Base-by-base conservation (phyloP, 2,329 filamentous ascomycete genomes). In the Talaromyces marneffei region DNA sequence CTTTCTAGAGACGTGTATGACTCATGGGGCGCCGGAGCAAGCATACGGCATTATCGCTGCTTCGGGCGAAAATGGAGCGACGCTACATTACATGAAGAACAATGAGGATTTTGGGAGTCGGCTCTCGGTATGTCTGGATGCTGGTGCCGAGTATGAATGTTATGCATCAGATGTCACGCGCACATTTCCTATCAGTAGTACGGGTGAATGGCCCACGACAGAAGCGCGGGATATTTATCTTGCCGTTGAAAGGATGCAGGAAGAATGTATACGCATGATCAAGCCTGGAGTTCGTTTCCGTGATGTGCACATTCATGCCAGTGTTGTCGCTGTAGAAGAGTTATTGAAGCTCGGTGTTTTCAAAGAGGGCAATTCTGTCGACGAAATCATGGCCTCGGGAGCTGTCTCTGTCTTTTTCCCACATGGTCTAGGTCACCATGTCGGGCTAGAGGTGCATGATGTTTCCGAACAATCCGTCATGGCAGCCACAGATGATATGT, bases 1-100 rank as follows among this genome's bases (percentile, higher is more conserved):
- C 0, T 96, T 97, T 72, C 75, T 95, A 10, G 86, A 90, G 71
- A 82, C 83, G 31, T 95, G 90, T 72, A 84, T 94, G 63, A 83
- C 87, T 57, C 82, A 87, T 63, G 90, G 89, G 25, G 88, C 89
- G 57, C 88, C 87, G 71, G 86, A 94, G 68, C 91, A 95, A 79
- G 88, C 93, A 0, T 97, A 97, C 75, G 85, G 89, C 66, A 87
- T 88, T 63, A 97, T 97, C 69, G 86, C 94, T 18, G 93, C 91
- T 0, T 85, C 85, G 35, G 93, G 93, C 10, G 83, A 86, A 4
- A 87, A 90, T 16, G 92, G 89, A 0, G 90, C 92, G 4, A 94
- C 91, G 1, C 82, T 97, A 35, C 93, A 97, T 77, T 97, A 97
- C 69, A 85, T 91, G 25, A 85, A 88, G 70, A 96, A 96, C 73